phyloP scores from a whole-genome alignment of 2,329 filamentous ascomycete genomes.

The Truncatella angustata region DNA sequence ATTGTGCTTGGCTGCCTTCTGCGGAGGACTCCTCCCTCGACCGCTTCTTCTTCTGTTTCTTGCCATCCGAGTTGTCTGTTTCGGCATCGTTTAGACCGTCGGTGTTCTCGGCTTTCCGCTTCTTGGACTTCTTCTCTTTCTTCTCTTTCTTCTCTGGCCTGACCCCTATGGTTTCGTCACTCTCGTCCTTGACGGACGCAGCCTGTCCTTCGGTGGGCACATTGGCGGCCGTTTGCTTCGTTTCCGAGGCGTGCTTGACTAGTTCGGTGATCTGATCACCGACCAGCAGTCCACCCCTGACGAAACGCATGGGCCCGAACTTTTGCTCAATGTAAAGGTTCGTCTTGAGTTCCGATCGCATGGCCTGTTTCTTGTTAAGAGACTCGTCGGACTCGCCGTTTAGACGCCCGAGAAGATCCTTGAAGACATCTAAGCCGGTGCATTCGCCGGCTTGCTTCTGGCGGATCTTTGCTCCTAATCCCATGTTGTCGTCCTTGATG shows the following conservation, averaged over 20 bases:
- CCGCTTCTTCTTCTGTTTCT: conserved; percentile 38
- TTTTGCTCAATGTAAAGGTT: conserved; percentile 71
- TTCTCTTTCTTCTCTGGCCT: conserved; percentile 16
- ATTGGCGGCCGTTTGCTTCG: conserved; percentile 37
- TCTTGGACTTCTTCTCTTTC: conserved; percentile 37
- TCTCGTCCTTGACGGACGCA: neutral
- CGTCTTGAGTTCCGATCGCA: conserved; percentile 68
- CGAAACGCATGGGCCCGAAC: conserved; percentile 81
- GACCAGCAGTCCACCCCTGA: conserved; percentile 73
- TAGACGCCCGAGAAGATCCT: conserved; percentile 79
- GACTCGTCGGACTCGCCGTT: conserved; percentile 83
- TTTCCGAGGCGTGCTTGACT: conserved; percentile 34
- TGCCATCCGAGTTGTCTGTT: conserved; percentile 21
- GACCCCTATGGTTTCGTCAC: neutral
- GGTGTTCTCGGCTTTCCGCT: conserved; percentile 34
- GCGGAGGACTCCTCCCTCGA: conserved; percentile 18
- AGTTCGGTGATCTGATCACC: conserved; percentile 54
- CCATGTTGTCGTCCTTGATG: conserved; percentile 88
- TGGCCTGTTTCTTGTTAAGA: conserved; percentile 67
- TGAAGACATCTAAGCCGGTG: conserved; percentile 84
- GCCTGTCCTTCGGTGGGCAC: conserved; percentile 16
- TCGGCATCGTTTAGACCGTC: conserved; percentile 33
- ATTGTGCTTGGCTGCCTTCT: conserved; percentile 19
- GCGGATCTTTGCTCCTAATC: conserved; percentile 70
- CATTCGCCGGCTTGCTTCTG: conserved; percentile 71